Conservation (phyloP, 192 early-diverging fungal species). For the Umbelopsis sp. region DNA sequence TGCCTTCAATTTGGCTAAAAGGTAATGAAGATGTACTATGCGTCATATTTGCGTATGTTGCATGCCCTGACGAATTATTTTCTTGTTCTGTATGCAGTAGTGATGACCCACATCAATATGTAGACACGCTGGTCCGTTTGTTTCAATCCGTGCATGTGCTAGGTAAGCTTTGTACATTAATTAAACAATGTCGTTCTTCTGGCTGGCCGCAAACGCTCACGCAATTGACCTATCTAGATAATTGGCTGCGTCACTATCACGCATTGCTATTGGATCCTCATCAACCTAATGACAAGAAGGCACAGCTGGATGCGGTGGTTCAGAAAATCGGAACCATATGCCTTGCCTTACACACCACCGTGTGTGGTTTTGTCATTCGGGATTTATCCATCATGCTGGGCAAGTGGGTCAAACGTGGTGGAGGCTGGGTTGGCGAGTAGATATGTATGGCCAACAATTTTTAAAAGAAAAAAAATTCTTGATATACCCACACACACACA, state of each 20-base stretch:
- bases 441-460: background rate
- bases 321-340: conserved; percentile 27
- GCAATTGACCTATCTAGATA: background rate
- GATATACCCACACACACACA: no score
- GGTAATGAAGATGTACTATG: background rate
- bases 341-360: conserved; percentile 16
- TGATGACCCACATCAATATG: conserved; percentile 39
- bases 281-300: background rate
- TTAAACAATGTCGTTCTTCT: no score
- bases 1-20: conserved; percentile 36
- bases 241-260: conserved; percentile 10
- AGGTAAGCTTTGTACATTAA: conserved; percentile 18
- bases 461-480: background rate
- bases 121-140: conserved; percentile 31
- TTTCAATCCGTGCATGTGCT: conserved; percentile 35
- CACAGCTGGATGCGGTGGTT: conserved; percentile 18
- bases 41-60: background rate
- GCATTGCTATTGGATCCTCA: background rate
- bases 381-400: conserved; percentile 39
- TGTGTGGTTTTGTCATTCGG: conserved; percentile 37
- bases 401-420: conserved; percentile 43
- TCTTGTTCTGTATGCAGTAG: background rate
- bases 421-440: conserved; percentile 43
- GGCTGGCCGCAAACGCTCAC: no score
- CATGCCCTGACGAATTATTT: background rate